These are phyloP conservation scores for Solanum habrochaites DNA, from an alignment of 257 asterid genomes.

Conservation along the genomic window DNA sequence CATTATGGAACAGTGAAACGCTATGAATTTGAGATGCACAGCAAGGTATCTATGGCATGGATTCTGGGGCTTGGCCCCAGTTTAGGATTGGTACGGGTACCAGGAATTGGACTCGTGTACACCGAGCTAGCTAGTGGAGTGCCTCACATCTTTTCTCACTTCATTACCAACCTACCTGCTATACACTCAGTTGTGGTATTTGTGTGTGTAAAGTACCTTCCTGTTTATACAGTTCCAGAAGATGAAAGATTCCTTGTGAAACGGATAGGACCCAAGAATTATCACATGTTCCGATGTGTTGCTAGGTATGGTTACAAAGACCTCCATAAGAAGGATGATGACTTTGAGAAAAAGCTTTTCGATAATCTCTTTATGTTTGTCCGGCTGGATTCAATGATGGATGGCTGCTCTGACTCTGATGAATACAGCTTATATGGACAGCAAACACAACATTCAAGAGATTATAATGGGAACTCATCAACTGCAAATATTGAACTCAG, in stretches of 20 bases:
- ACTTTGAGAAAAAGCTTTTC: slow-evolving; percentile 10
- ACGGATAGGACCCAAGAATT: slow-evolving; percentile 47
- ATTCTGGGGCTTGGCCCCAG: slow-evolving; percentile 93
- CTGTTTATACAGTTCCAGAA: slow-evolving; percentile 39
- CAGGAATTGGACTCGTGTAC: slow-evolving; percentile 94
- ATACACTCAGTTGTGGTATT: slow-evolving; percentile 75
- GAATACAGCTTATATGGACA: slow-evolving; percentile 10
- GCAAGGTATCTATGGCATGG: slow-evolving; percentile 97
- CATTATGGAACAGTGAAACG: slow-evolving; percentile 84
- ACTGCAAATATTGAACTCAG: neutral
- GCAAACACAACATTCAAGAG: slow-evolving; percentile 6
- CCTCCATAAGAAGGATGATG: slow-evolving; percentile 18
- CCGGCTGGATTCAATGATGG: slow-evolving; percentile 10
- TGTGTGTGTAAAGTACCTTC: slow-evolving; percentile 46
- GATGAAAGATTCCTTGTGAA: slow-evolving; percentile 45
- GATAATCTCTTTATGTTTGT: slow-evolving; percentile 9
- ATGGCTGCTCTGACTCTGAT: slow-evolving; percentile 7
- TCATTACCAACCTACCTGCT: slow-evolving; percentile 90
- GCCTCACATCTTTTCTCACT: slow-evolving; percentile 89
- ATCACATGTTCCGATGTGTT: slow-evolving; percentile 55
- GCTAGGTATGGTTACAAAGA: slow-evolving; percentile 58
- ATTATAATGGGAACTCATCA: neutral
- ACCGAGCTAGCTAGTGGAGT: slow-evolving; percentile 97
- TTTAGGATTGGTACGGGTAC: slow-evolving; percentile 91
- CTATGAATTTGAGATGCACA: slow-evolving; percentile 89